These are phyloP conservation scores for Saussurea involucrata DNA, from an alignment of 129 eudicot genomes.

Conservation along the genomic window DNA sequence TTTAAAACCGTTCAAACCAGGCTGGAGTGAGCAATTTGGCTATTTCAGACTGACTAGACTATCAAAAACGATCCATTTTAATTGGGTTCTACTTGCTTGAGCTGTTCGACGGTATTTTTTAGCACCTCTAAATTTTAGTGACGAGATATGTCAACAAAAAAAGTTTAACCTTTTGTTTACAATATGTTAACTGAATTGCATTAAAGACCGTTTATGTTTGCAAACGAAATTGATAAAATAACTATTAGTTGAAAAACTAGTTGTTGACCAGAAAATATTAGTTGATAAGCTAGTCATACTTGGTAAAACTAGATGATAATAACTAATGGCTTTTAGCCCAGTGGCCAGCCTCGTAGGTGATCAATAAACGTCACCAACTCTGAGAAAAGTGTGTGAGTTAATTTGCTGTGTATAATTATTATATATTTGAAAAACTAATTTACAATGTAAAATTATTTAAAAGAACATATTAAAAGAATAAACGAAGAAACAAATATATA, in stretches of 20 bases:
- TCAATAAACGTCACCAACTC: neutral
- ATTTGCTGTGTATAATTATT: neutral
- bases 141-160: neutral
- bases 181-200: neutral
- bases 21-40: no score
- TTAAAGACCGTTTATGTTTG: neutral
- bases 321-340: neutral
- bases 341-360: neutral
- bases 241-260: neutral
- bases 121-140: neutral
- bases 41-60: no score
- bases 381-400: neutral
- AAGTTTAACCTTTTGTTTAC: neutral
- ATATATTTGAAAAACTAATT: neutral
- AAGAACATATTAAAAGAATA: neutral
- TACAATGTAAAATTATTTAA: neutral
- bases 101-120: no score
- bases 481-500: neutral
- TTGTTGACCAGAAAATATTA: neutral
- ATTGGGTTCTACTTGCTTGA: no score
- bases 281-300: neutral
- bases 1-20: no score
- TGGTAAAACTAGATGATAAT: neutral
- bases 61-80: no score
- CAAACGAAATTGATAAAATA: neutral